These are phyloP conservation scores for Fusarium sp. DNA, from an alignment of 2,329 filamentous ascomycete genomes.

Conservation along the genomic window DNA sequence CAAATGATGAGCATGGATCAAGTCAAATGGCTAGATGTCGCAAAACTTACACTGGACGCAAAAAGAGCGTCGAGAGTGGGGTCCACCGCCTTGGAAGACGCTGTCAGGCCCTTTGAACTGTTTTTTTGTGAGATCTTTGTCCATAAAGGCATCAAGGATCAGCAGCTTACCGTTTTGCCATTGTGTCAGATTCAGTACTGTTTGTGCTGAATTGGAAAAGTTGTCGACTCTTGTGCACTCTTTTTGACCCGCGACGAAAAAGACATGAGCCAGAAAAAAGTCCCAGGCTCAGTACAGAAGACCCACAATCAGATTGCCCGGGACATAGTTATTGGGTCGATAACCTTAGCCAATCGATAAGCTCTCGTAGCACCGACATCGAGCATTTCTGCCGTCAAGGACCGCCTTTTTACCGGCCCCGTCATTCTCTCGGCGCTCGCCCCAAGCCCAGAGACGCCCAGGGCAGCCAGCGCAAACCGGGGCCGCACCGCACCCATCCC, in stretches of 20 bases:
- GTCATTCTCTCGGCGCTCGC: constrained; percentile 41
- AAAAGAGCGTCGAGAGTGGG: constrained; percentile 76
- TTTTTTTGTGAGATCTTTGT: constrained; percentile 28
- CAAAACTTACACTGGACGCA: constrained; percentile 71
- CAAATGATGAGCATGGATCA: constrained; percentile 21
- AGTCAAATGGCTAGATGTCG: constrained; percentile 4
- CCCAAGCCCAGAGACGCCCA: constrained; percentile 13
- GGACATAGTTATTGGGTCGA: constrained; percentile 6
- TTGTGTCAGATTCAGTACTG: constrained; percentile 11
- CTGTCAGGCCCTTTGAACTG: constrained; percentile 53
- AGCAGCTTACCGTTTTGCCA: constrained; percentile 39
- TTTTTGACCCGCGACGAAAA: constrained; percentile 35
- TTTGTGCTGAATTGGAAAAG: constrained; percentile 5
- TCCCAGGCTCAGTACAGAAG: constrained; percentile 20
- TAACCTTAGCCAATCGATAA: constrained; percentile 19
- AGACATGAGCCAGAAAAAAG: constrained; percentile 39
- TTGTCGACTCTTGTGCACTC: constrained; percentile 15
- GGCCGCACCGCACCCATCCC: constrained; percentile 25
- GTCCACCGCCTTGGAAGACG: constrained; percentile 68
- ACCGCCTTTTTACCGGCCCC: constrained; percentile 43
- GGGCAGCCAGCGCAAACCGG: constrained; percentile 40
- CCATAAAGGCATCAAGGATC: not conserved
- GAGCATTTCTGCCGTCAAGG: constrained; percentile 43
- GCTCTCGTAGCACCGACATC: not conserved
- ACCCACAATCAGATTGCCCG: constrained; percentile 29